Percentiles rank a stretch among this genome's conserved stretches.
These are phyloP conservation scores for Colletotrichum simmondsii DNA, from an alignment of 2,329 filamentous ascomycete species.

Conservation along the genomic window DNA sequence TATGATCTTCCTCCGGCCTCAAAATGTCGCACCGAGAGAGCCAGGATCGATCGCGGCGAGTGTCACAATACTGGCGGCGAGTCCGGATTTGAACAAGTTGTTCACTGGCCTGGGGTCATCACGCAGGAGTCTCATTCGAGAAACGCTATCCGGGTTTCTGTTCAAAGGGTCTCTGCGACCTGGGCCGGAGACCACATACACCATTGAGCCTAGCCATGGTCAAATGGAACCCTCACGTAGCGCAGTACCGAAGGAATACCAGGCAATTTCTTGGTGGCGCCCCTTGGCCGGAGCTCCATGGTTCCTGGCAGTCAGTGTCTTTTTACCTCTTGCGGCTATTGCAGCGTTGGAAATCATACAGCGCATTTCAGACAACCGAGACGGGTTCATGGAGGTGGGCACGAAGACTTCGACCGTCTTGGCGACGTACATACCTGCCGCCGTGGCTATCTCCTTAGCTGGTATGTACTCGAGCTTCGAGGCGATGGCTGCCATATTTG, in stretches of 20 bases:
- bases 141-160: not conserved
- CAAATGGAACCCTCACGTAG: not conserved
- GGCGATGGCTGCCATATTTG: constrained; percentile 38
- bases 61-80: constrained; percentile 22
- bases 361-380: constrained; percentile 38
- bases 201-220: not conserved
- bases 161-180: not conserved
- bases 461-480: constrained; percentile 39
- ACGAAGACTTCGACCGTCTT: constrained; percentile 37
- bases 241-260: not conserved
- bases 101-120: not conserved
- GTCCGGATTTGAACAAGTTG: constrained; percentile 13
- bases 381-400: constrained; percentile 38
- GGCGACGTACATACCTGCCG: constrained; percentile 42
- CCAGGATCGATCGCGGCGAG: constrained; percentile 29
- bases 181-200: constrained; percentile 7
- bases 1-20: constrained; percentile 23
- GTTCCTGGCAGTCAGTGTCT: constrained; percentile 39
- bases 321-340: constrained; percentile 38
- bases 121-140: not conserved
- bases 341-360: constrained; percentile 38
- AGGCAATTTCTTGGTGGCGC: constrained; percentile 36
- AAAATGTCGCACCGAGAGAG: constrained; percentile 13
- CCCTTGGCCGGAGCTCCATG: constrained; percentile 36
- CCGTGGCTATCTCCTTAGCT: constrained; percentile 23